Evolutionary conservation across 768 basidiomycete genomes (phyloP), one percentile per base, ranked within the genome.

Genomic region (Chalciporus sphaerocephalus): DNA sequence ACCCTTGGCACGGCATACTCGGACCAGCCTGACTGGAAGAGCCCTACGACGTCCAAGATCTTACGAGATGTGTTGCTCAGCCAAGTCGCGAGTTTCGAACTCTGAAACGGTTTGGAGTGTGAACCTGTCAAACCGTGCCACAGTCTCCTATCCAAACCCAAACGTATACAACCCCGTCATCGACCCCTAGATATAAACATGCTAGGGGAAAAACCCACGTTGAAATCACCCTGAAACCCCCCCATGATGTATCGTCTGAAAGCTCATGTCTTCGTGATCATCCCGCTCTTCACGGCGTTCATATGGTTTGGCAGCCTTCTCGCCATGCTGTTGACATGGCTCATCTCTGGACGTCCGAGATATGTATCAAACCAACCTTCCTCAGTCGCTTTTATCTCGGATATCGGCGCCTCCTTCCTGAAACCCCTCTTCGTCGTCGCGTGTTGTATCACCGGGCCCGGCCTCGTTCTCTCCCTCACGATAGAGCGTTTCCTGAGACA

Each of bases 361-460:
- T 70, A 73, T 53, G 70, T 71, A 13, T 74, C 81, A 12, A 71
- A 75, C 60, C 73, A 80, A 28, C 74, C 75, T 16, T 62, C 75
- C 17, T 62, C 63, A 1, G 78, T 87, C 41, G 78, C 80, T n/a
- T 87, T 84, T 62, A 87, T 90, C 38, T 87, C 85, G 33, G 86
- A 90, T 55, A 65, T 89, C 27, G 87, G 83, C n/a, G 87, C 88
- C 16, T 75, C 74, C 52, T 70, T 74, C 41, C 68, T 90, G 35
- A 89, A 90, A 59, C 87, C 88, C 3, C 72, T 90, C 28, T 91
- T 91, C 56, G 69, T 90, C 40, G 69, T 74, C 13, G 81, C 81
- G 6, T 83, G 80, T 53, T 67, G 70, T 30, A 74, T 87, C 47
- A 87, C 87, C 2, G 80, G 75, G 6, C 63, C 76, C 3, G 69